Evolutionary conservation across 2,329 filamentous ascomycete genomes (phyloP).

Genomic region (Exserohilum rostratum): DNA sequence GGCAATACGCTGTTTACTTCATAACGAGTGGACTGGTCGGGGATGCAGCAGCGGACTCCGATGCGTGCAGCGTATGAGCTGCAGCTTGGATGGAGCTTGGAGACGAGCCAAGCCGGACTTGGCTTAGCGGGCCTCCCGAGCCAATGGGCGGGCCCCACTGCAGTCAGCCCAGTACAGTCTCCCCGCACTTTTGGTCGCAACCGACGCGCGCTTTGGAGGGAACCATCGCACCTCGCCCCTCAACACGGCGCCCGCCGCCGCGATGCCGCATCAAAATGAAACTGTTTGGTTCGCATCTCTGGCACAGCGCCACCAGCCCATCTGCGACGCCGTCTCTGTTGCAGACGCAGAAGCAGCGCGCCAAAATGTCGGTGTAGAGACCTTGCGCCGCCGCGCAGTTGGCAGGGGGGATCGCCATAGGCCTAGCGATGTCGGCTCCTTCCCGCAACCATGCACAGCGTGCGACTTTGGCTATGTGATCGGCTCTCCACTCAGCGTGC

Average conservation of each 20-base stretch:
- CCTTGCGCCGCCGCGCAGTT: conserved; percentile 17
- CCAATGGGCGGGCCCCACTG: conserved; percentile 19
- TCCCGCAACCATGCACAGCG: conserved; percentile 16
- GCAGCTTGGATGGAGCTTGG: conserved; percentile 6
- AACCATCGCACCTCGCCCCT: conserved; percentile 5
- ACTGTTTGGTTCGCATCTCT: background rate
- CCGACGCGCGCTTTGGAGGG: conserved; percentile 3
- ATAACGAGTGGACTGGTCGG: conserved; percentile 13
- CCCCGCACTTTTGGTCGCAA: conserved; percentile 19
- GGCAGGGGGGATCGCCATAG: conserved; percentile 20
- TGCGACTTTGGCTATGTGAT: conserved; percentile 21
- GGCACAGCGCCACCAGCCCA: background rate
- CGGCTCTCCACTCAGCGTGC: conserved; percentile 25
- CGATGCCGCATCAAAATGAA: background rate
- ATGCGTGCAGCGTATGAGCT: conserved; percentile 10
- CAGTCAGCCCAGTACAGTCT: conserved; percentile 3
- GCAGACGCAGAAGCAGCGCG: background rate
- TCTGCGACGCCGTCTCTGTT: background rate
- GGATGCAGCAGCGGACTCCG: conserved; percentile 20
- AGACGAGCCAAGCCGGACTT: conserved; percentile 1
- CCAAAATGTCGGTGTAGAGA: conserved; percentile 27
- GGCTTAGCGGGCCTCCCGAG: conserved; percentile 8
- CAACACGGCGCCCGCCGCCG: background rate
- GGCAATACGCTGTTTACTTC: background rate
- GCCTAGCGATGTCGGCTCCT: conserved; percentile 19